Evolutionary conservation across 2,329 filamentous ascomycete species (phyloP), one percentile per base, ranked within the genome.

Genomic region (Sporothrix globosa): DNA sequence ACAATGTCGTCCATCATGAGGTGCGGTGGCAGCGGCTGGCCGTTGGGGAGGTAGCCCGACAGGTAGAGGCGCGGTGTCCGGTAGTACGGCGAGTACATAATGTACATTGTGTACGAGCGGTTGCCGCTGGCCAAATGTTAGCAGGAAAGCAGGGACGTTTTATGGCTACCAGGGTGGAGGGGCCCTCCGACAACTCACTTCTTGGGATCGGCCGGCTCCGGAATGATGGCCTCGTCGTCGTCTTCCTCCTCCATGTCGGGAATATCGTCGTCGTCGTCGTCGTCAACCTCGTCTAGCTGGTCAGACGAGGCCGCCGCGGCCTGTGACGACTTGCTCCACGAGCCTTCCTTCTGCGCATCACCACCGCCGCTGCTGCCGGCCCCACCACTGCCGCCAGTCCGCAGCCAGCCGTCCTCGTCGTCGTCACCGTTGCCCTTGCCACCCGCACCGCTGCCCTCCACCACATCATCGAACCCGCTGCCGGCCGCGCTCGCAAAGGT

Each of bases 241-340:
- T 98, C 95, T 70, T 98, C 95, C 73, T 98, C 96, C 78, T 98
- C 96, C 93, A 98, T 98, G 78, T 98, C 95, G 0, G 94, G 95
- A 73, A 98, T 97, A 76, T 97, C 95, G 58, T 92, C 89, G 68
- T 90, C 90, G 44, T 88, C 86, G 67, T 90, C 90, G 70, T 87
- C 85, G 71, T 94, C 92, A 17, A 91, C 93, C 58, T 97, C 84
- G 76, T 97, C 84, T 77, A 96, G 24, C 24, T n/a, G 7, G 24
- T 14, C 19, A 11, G 60, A 17, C 95, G 34, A 94, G 95, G 30
- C 97, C 93, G 77, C 97, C 94, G 30, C 97, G 89, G 0, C 39
- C 17, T 39, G 67, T 58, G 63, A 48, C 24, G 60, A 2, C 21
- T 41, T 69, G 67, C n/a, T 61, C 27, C 46, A 24, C 4, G n/a